Evolutionary conservation across 352 stramenopile species (phyloP).

Genomic region (Phytophthora capsici): DNA sequence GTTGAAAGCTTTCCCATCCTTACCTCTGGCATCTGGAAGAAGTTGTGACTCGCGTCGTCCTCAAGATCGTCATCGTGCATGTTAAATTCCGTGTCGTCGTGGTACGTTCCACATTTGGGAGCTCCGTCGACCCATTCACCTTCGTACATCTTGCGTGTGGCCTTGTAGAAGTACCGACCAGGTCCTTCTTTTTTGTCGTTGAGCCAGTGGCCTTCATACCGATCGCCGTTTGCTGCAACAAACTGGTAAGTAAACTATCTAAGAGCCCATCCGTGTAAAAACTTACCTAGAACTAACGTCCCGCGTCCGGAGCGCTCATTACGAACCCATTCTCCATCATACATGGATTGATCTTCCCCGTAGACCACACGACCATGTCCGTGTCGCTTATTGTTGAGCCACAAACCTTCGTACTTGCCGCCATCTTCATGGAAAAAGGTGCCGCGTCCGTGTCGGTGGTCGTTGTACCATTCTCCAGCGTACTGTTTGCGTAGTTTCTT

Average conservation of each 20-base stretch:
- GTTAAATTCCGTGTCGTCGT: constrained; percentile 47
- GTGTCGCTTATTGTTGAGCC: constrained; percentile 77
- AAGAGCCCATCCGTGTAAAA: neutral
- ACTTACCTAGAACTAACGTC: constrained; percentile 64
- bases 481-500: constrained; percentile 84
- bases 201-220: constrained; percentile 88
- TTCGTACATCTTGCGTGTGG: constrained; percentile 87
- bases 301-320: constrained; percentile 82
- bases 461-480: constrained; percentile 76
- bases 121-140: constrained; percentile 87
- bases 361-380: constrained; percentile 73
- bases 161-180: constrained; percentile 86
- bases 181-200: constrained; percentile 91
- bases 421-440: constrained; percentile 88
- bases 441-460: constrained; percentile 79
- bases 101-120: constrained; percentile 80
- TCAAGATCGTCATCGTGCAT: constrained; percentile 40
- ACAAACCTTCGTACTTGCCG: constrained; percentile 82
- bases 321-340: constrained; percentile 82
- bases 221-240: constrained; percentile 76
- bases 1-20: too few species aligned
- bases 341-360: constrained; percentile 84
- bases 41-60: constrained; percentile 35
- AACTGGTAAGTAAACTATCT: neutral
- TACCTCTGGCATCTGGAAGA: constrained; percentile 76